These are phyloP conservation scores for Mediolabrus comicus DNA, from an alignment of 108 stramenopile species.

Conservation along the genomic window DNA sequence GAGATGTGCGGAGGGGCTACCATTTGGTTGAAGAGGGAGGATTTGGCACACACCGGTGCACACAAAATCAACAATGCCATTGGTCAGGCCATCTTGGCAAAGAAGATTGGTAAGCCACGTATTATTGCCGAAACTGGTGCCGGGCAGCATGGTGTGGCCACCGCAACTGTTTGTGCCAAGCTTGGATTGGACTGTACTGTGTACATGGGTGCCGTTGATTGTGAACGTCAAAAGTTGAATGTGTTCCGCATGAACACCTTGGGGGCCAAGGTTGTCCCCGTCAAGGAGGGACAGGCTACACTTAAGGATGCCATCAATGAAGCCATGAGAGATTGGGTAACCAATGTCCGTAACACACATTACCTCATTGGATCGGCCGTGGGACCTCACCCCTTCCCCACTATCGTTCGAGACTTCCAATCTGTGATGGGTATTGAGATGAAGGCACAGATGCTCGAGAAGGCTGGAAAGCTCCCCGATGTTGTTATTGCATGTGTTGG, in stretches of 20 bases:
- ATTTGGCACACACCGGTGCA: constrained; percentile 96
- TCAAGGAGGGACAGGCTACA: constrained; percentile 86
- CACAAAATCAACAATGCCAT: constrained; percentile 99
- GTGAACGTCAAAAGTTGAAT: constrained; percentile 94
- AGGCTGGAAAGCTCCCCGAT: constrained; percentile 91
- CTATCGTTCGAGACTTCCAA: constrained; percentile 96
- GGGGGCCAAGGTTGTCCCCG: constrained; percentile 94
- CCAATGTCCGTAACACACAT: constrained; percentile 94
- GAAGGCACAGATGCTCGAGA: constrained; percentile 81
- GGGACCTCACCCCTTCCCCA: constrained; percentile 97
- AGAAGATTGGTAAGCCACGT: constrained; percentile 93
- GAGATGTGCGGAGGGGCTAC: constrained; percentile 88
- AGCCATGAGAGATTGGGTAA: constrained; percentile 98
- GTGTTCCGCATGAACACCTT: constrained; percentile 98
- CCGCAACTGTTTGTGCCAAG: constrained; percentile 96
- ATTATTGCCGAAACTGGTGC: constrained; percentile 98
- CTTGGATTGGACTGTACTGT: constrained; percentile 94
- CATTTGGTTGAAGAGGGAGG: constrained; percentile 97
- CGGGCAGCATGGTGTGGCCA: constrained; percentile 97
- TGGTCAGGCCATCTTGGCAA: constrained; percentile 94
- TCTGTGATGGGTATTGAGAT: constrained; percentile 88
- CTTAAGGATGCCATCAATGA: constrained; percentile 99
- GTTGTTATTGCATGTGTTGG: constrained; percentile 95
- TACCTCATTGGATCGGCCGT: constrained; percentile 97
- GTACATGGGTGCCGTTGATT: constrained; percentile 98